Base-by-base conservation (phyloP, 108 stramenopile species). In the Parietichytrium sp. region DNA sequence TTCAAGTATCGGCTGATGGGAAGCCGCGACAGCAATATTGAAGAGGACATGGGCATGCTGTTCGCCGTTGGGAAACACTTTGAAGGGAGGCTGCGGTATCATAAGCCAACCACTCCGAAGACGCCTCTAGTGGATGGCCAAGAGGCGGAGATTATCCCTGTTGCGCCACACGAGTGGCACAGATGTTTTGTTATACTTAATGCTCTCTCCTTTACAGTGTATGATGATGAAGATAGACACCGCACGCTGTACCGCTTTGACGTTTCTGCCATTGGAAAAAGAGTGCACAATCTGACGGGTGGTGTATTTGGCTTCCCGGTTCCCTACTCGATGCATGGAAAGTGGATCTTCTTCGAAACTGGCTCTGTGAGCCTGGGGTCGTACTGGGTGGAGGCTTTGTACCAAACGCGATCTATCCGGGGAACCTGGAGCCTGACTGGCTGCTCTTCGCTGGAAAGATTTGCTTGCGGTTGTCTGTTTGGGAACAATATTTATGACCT, bases 341-440 rank as follows among this genome's bases (percentile, higher is more conserved):
- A n/a, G n/a, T n/a, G n/a, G n/a, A n/a, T n/a, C n/a, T n/a, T n/a
- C n/a, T 7, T 72, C 10, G 42, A 33, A 0, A 42, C 36, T 25
- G 61, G 15, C 29, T 23, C 7, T 25, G 61, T 45, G 45, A 25
- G 45, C 10, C n/a, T 42, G 10, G 36, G 61, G 10, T 25, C 36
- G 0, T 6, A n/a, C 15, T 72, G 61, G 61, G 45, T 72, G 15
- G 61, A 72, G 61, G 61, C 61, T 20, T n/a, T 72, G 15, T 72
- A 72, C 1, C 61, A 72, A 25, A 42, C 61, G 20, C 61, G 61
- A 6, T 33, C 61, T 31, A 45, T 13, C 20, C 33, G 61, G 6
- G 10, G 20, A 23, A 25, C 61, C 15, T 72, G 61, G 61, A 72
- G 38, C n/a, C 12, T 72, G 42, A 72, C 61, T 10, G 20, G 38